Base-by-base conservation (phyloP, 495 filamentous ascomycete species). In the Podospora conica region DNA sequence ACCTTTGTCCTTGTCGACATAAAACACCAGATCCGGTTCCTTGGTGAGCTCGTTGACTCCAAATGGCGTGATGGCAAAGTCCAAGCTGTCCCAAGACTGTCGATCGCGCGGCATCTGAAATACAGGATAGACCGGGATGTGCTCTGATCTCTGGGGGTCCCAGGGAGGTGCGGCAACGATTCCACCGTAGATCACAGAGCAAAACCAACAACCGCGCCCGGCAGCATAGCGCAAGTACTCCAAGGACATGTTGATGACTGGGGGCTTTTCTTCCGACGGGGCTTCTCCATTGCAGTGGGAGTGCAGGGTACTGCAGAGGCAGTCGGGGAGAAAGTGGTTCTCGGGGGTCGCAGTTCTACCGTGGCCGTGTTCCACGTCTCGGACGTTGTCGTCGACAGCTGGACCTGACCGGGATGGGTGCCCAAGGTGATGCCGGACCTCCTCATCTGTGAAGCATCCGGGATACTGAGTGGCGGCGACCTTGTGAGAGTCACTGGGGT, bases 321-420 rank as follows among this genome's bases (percentile, higher is more conserved):
- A 62, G 23, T 62, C 31, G 8, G 33, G 60, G 40, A 62, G 60
- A 24, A 54, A 62, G 60, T 62, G 60, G 22, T 53, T 62, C 7
- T 62, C 60, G 29, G 21, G 60, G 0, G 60, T 62, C 18, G n/a
- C 11, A 21, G 6, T 10, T 33, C 40, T 25, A 21, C 11, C 60
- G 10, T 9, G 3, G 20, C 23, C 31, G 21, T n/a, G 40, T 53
- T 12, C 3, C 23, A 8, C n/a, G 2, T 62, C 29, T 21, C 18
- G 33, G 12, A 21, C 23, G 10, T 62, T 5, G 18, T 55, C 27
- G 40, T 12, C 9, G 21, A 33, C 40, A 21, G 9, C 24, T 8
- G 21, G 33, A 53, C 21, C 23, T n/a, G 15, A 7, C 18, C 6
- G 40, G 3, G 60, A 31, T 48, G 29, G 10, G 21, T 18, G 23